A percentile compares a stretch with the other conserved stretches of the same genome.
Evolutionary conservation across 441 rosid species (phyloP).

Genomic region (Pelargonium citronellum): DNA sequence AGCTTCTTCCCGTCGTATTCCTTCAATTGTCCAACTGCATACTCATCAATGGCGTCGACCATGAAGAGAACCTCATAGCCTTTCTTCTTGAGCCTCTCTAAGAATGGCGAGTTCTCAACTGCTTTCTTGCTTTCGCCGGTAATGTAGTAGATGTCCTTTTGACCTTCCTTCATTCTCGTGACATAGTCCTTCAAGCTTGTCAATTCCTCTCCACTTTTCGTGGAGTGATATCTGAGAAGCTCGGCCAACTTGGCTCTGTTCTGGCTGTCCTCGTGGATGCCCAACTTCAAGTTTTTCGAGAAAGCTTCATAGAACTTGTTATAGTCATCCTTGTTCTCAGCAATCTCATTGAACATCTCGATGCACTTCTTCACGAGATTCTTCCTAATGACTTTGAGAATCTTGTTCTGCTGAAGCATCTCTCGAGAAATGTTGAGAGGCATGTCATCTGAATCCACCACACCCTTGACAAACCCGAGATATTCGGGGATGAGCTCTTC

Average conservation of each 20-base stretch:
- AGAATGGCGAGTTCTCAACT: constrained; percentile 91
- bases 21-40: constrained; percentile 75
- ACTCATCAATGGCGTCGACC: constrained; percentile 93
- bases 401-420: constrained; percentile 84
- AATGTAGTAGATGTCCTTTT: constrained; percentile 76
- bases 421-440: constrained; percentile 90
- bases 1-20: constrained; percentile 86
- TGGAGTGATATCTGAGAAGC: constrained; percentile 73
- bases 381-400: constrained; percentile 83
- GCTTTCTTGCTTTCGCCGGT: constrained; percentile 95
- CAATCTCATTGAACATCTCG: constrained; percentile 82
- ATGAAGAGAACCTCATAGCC: constrained; percentile 82
- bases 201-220: constrained; percentile 80
- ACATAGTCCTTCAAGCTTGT: constrained; percentile 87
- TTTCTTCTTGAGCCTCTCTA: constrained; percentile 79
- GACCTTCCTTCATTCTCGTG: constrained; percentile 89
- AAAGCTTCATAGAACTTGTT: constrained; percentile 56
- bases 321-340: constrained; percentile 89
- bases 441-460: constrained; percentile 81
- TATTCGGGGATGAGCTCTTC: constrained; percentile 82
- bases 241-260: constrained; percentile 79
- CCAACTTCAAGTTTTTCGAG: constrained; percentile 77
- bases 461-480: constrained; percentile 76
- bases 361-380: constrained; percentile 88
- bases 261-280: constrained; percentile 86